Percentiles rank a stretch among this genome's conserved stretches.
phyloP scores from a whole-genome alignment of 2,329 filamentous ascomycete genomes.

The Alternaria sp. region DNA sequence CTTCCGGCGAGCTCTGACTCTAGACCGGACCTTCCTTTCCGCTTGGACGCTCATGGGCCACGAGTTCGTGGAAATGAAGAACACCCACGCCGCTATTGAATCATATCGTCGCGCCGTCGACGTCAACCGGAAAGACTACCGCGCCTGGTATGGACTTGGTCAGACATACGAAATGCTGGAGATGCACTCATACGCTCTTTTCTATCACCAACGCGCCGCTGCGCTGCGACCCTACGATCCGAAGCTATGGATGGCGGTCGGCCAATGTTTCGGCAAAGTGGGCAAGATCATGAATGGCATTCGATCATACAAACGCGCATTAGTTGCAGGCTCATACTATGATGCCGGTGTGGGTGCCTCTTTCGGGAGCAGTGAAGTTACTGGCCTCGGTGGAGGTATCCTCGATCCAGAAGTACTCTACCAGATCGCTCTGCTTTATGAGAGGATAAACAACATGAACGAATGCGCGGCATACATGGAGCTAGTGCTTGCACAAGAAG shows the following conservation, averaged over 20 bases:
- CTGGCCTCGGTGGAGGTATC: constrained; percentile 56
- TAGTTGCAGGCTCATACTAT: constrained; percentile 87
- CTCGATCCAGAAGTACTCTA: constrained; percentile 91
- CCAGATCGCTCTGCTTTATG: constrained; percentile 89
- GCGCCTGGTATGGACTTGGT: constrained; percentile 96
- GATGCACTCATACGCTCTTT: constrained; percentile 96
- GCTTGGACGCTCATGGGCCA: constrained; percentile 99
- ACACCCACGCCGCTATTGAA: constrained; percentile 96
- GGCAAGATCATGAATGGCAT: constrained; percentile 87
- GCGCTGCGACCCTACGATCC: constrained; percentile 93
- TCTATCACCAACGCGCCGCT: constrained; percentile 96
- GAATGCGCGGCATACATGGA: constrained; percentile 96
- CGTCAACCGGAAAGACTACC: constrained; percentile 93
- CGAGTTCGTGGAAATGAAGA: constrained; percentile 98
- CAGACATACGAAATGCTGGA: constrained; percentile 98
- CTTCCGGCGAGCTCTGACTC: constrained; percentile 87
- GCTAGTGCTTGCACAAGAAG: constrained; percentile 89
- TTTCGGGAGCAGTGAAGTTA: constrained; percentile 55
- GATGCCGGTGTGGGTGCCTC: constrained; percentile 64
- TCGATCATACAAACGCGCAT: constrained; percentile 89
- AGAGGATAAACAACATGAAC: constrained; percentile 75
- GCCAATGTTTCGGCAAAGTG: constrained; percentile 89
- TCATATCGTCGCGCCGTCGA: constrained; percentile 95
- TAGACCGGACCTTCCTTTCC: constrained; percentile 88
- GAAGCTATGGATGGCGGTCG: constrained; percentile 99